Evolutionary conservation across 129 eudicot genomes (phyloP).

Genomic region (Artemisia annua): DNA sequence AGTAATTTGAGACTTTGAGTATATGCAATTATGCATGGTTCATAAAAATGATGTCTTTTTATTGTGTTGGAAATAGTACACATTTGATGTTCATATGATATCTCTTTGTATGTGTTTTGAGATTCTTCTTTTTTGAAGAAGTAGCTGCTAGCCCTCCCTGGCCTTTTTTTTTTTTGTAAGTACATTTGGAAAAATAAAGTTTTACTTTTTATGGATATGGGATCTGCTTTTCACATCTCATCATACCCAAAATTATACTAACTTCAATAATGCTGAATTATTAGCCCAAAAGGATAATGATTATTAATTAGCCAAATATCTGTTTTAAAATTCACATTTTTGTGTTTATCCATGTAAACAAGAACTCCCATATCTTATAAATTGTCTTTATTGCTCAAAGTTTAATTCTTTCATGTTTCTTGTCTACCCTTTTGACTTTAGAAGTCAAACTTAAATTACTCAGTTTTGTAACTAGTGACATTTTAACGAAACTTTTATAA

Average conservation of each 20-base stretch:
- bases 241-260: slow-evolving; percentile 41
- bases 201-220: slow-evolving; percentile 61
- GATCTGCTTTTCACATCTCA: slow-evolving; percentile 71
- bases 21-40: too few species aligned
- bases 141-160: slow-evolving; percentile 12
- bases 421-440: slow-evolving; percentile 13
- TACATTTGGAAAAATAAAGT: slow-evolving; percentile 51
- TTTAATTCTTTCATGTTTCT: slow-evolving; percentile 36
- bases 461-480: neutral
- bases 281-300: slow-evolving; percentile 18
- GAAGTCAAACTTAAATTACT: slow-evolving; percentile 1
- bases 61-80: too few species aligned
- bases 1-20: too few species aligned
- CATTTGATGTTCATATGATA: neutral
- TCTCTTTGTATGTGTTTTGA: slow-evolving; percentile 26
- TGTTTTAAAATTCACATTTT: slow-evolving; percentile 12
- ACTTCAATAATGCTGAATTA: slow-evolving; percentile 22
- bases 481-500: neutral
- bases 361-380: slow-evolving; percentile 8
- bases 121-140: slow-evolving; percentile 67
- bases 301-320: slow-evolving; percentile 12
- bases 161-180: slow-evolving; percentile 27
- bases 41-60: too few species aligned
- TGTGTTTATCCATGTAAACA: neutral
- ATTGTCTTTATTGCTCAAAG: slow-evolving; percentile 15